Evolutionary conservation across 73 alveolate genomes (phyloP).

Genomic region (Paramecium biaurelia): DNA sequence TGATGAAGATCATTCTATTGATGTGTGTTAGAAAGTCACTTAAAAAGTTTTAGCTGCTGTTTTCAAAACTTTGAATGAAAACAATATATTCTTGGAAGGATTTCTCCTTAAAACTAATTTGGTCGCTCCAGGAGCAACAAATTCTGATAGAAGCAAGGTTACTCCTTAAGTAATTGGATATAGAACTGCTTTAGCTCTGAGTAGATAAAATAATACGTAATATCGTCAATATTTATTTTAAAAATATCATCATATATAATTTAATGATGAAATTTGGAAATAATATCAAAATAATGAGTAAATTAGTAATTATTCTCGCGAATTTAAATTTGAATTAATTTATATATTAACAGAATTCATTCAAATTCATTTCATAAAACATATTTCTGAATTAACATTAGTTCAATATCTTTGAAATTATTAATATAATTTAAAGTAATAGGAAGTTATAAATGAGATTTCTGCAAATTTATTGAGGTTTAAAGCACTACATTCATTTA

Average conservation of each 20-base stretch:
- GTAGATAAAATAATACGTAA: constrained; percentile 63
- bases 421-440: too few relatives aligned
- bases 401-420: too few relatives aligned
- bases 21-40: constrained; percentile 83
- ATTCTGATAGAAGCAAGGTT: constrained; percentile 71
- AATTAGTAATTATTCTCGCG: too few relatives aligned
- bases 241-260: neutral
- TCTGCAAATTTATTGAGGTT: too few relatives aligned
- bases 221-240: neutral
- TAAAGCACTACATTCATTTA: too few relatives aligned
- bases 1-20: constrained; percentile 95
- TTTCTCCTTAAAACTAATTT: constrained; percentile 96
- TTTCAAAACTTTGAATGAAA: constrained; percentile 84
- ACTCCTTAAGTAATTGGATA: constrained; percentile 90
- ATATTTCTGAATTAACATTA: constrained; percentile 70
- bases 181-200: constrained; percentile 84
- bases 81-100: constrained; percentile 92
- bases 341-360: neutral
- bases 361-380: neutral
- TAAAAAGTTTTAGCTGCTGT: constrained; percentile 92
- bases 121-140: constrained; percentile 95
- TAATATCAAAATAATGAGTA: neutral
- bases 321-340: neutral
- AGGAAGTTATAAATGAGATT: too few relatives aligned
- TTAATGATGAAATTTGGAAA: neutral